Evolutionary conservation across 768 basidiomycete species (phyloP).

Genomic region (Boletus subparvulus): DNA sequence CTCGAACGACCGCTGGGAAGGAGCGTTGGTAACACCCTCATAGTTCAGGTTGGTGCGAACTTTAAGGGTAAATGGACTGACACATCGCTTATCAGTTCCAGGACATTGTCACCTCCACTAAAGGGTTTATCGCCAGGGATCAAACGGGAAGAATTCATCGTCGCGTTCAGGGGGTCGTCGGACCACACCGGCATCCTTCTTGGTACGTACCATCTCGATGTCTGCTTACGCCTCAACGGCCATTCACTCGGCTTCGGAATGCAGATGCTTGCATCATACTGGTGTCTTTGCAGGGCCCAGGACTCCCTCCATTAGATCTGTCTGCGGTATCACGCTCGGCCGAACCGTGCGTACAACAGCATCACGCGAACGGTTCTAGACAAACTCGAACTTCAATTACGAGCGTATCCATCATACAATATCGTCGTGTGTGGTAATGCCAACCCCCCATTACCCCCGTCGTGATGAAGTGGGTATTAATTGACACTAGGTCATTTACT

Average conservation of each 20-base stretch:
- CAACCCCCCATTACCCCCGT: background rate
- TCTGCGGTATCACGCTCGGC: background rate
- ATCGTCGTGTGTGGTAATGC: constrained; percentile 34
- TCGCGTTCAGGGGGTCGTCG: constrained; percentile 42
- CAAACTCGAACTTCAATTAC: constrained; percentile 31
- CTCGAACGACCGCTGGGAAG: too few species aligned
- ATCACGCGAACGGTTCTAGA: constrained; percentile 32
- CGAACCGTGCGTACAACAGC: constrained; percentile 33
- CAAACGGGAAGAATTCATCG: constrained; percentile 39
- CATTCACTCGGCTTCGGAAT: background rate
- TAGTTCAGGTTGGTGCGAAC: constrained; percentile 38
- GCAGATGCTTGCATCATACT: constrained; percentile 26
- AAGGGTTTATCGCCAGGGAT: constrained; percentile 47
- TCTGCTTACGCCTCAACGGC: background rate
- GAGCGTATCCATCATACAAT: constrained; percentile 33
- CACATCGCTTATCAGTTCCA: constrained; percentile 31
- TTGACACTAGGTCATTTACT: constrained; percentile 39
- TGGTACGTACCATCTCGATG: constrained; percentile 3
- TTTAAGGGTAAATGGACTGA: background rate
- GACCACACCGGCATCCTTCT: constrained; percentile 21
- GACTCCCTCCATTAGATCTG: constrained; percentile 21
- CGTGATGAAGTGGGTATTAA: background rate
- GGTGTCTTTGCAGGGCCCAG: constrained; percentile 20
- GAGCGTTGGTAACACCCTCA: constrained; percentile 45
- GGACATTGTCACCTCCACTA: constrained; percentile 37